A percentile compares a stretch with the other conserved stretches of the same genome.
Conservation (phyloP, 306 rosid genomes). For the Cicer arietinum region DNA sequence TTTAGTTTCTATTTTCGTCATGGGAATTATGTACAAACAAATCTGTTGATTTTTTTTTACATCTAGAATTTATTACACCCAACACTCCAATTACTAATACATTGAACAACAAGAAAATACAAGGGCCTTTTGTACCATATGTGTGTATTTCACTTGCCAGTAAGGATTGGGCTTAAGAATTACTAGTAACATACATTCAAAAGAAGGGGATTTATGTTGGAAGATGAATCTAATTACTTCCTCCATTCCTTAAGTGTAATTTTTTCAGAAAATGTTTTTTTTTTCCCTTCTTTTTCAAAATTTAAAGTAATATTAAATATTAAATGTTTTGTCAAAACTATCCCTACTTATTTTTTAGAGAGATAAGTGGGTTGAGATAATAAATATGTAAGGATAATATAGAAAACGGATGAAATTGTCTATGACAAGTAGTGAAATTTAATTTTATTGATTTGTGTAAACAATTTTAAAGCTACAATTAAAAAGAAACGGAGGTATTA, state of each 20-base stretch:
- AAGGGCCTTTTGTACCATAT: constrained; percentile 40
- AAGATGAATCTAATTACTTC: constrained; percentile 12
- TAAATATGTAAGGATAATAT: too few relatives aligned
- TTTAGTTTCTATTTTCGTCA: constrained; percentile 40
- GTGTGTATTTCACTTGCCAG: constrained; percentile 28
- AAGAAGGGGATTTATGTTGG: constrained; percentile 33
- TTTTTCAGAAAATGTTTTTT: too few relatives aligned
- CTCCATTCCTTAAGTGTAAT: too few relatives aligned
- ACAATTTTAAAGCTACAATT: too few relatives aligned
- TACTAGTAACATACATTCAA: constrained; percentile 5
- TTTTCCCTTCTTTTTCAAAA: too few relatives aligned
- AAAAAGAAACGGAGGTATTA: background rate
- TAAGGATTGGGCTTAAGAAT: constrained; percentile 22
- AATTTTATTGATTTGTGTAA: too few relatives aligned
- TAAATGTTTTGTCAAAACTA: too few relatives aligned
- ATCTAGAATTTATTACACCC: constrained; percentile 37
- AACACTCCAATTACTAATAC: constrained; percentile 39
- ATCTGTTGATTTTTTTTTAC: constrained; percentile 42
- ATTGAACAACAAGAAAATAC: constrained; percentile 47
- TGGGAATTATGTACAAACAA: constrained; percentile 42
- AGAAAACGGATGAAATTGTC: too few relatives aligned
- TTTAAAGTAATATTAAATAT: too few relatives aligned
- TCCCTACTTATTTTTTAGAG: too few relatives aligned
- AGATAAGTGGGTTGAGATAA: too few relatives aligned
- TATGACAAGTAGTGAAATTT: too few relatives aligned